Evolutionary conservation across 768 basidiomycete genomes (phyloP), one percentile per base, ranked within the genome.

Genomic region (Galerina sulciceps): DNA sequence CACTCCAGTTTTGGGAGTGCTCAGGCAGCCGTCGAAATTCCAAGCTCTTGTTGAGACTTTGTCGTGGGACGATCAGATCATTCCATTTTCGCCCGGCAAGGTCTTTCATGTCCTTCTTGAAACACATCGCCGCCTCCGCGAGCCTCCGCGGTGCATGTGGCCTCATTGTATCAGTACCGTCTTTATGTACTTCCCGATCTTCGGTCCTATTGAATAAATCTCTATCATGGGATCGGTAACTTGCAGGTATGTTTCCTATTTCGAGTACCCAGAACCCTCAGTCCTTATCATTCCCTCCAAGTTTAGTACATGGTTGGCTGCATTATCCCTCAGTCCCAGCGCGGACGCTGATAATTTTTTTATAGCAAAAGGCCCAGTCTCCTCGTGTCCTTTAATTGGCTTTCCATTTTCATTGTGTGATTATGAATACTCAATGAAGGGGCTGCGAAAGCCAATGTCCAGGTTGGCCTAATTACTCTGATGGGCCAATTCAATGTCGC

Each of bases 71-170:
- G 48, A 54, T 64, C 57, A 58, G 57, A 61, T 43, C 36, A 31
- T 58, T 65, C 65, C 52, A 55, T 61, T 41, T 57, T 57, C 26
- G 41, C 49, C 45, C 41, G 36, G 50, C 18, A 58, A 50, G 20
- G 34, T 37, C 46, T 58, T 57, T 37, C 44, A 45, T 46, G 40
- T 42, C 55, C 51, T 61, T 59, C 58, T 62, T 63, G 65, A 66
- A 63, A 63, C 62, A 59, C 56, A 43, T 54, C 55, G 57, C 40
- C 52, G 53, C 38, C 45, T 49, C 40, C 48, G 56, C 47, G 45
- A 42, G 15, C 34, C 55, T 57, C 61, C 63, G 58, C 53, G 58
- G 56, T 65, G 57, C 61, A 61, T 63, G 61, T 55, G 59, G 61
- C 54, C 59, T 52, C 53, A 60, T 65, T 62, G 48, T 51, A 51